Base-by-base conservation (phyloP, 2,329 filamentous ascomycete genomes). In the Fusarium tupiense region DNA sequence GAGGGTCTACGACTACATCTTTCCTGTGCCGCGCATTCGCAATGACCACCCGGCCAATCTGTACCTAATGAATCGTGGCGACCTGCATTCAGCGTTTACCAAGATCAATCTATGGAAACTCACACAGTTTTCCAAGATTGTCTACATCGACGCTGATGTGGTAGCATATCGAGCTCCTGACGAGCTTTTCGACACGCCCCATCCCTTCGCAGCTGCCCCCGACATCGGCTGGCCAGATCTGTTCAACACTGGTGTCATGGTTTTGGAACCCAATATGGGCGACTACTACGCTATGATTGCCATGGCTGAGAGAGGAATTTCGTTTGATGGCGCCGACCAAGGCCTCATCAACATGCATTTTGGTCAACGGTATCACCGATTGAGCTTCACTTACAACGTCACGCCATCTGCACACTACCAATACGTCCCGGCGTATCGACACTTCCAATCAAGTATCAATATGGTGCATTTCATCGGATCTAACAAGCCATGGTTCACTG, bases 181-280 rank as follows among this genome's bases (percentile, higher is more conserved):
- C 79, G 96, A 99, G 87, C 91, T 99, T 63, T 97, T 99, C 80
- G 88, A 91, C 64, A 81, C 91, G 31, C 79, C 85, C 9, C 84
- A 90, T 54, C 80, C 86, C 61, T 92, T 92, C 80, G 88, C 90
- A 46, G 91, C 96, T 5, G 95, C 94, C 17, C 95, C 96, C 38
- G 96, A 99, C 83, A 95, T 98, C 78, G 96, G 96, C 76, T 99
- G 96, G 96, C 96, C 96, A 40, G 96, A 99, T 84, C 90, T 95
- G 70, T 98, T 98, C 90, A 99, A 99, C 84, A 95, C 93, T n/a
- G 96, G 96, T 79, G 91, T 99, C 77, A 97, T 99, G 94, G 94
- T 95, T 41, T 84, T 99, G 68, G 92, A 88, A 22, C 96, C 96
- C 40, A 93, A 96, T 83, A 87, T 95, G 88, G 93, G 92, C 65